A percentile compares a stretch with the other conserved stretches of the same genome.
Evolutionary conservation across 78 protist genomes (phyloP).

Genomic region (Chrysochromulina parva): DNA sequence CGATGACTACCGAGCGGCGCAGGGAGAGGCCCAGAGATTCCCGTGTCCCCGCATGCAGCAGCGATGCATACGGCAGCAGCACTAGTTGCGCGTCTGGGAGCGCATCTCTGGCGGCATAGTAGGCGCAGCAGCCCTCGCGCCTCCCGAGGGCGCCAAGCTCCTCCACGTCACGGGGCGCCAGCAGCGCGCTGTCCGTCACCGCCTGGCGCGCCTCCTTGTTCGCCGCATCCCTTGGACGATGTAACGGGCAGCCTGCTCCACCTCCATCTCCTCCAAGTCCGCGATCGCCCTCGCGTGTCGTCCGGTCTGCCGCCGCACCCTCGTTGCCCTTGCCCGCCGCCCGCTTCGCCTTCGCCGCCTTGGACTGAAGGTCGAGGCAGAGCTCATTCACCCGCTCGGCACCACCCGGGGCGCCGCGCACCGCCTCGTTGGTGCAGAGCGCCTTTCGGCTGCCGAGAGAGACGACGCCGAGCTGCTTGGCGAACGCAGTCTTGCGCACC

Average conservation of each 20-base stretch:
- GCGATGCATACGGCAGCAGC: constrained; percentile 61
- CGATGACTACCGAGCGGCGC: constrained; percentile 38
- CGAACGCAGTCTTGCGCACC: constrained; percentile 44
- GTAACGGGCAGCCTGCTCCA: not conserved
- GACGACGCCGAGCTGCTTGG: not conserved
- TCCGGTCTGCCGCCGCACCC: no score
- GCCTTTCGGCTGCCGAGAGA: constrained; percentile 51
- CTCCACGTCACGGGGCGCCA: not conserved
- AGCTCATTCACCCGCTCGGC: constrained; percentile 29
- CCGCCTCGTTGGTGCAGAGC: constrained; percentile 55
- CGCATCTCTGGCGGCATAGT: constrained; percentile 48
- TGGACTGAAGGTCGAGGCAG: constrained; percentile 29
- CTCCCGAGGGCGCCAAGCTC: not conserved
- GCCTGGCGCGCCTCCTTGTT: not conserved
- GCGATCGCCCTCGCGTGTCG: no score
- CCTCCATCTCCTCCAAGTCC: no score
- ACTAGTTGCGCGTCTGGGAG: constrained; percentile 49
- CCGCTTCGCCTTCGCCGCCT: not conserved
- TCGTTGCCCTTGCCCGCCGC: not conserved
- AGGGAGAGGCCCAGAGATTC: constrained; percentile 52
- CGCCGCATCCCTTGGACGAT: not conserved
- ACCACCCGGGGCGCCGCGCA: no score
- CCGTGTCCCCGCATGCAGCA: constrained; percentile 54
- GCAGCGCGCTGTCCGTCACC: not conserved
- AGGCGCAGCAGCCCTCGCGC: constrained; percentile 48